A percentile compares a stretch with the other conserved stretches of the same genome.
These are phyloP conservation scores for Saccharomycopsis hybrid DNA, from an alignment of 1,139 yeast species.

Conservation along the genomic window DNA sequence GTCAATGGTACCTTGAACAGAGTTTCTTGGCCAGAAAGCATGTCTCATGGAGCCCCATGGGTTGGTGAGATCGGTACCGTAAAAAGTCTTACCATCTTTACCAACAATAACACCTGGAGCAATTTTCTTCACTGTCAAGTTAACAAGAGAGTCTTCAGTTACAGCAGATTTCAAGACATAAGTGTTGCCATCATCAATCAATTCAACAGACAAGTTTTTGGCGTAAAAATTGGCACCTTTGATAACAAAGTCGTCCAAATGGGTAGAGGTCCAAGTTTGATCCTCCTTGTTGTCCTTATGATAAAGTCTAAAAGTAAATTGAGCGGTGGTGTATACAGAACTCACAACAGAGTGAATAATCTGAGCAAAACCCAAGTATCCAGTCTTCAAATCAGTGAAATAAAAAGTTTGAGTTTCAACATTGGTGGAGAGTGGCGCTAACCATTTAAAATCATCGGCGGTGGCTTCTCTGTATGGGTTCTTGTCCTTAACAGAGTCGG, in stretches of 20 bases:
- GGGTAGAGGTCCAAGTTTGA: conserved; percentile 82
- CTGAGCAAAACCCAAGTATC: conserved; percentile 83
- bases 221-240: conserved; percentile 83
- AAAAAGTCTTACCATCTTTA: conserved; percentile 72
- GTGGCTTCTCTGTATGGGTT: conserved; percentile 53
- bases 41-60: conserved; percentile 99
- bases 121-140: conserved; percentile 51
- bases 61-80: conserved; percentile 71
- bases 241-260: conserved; percentile 69
- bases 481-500: conserved; percentile 48
- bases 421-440: conserved; percentile 69
- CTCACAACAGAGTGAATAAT: conserved; percentile 88
- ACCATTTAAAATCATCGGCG: conserved; percentile 67
- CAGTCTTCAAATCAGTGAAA: conserved; percentile 57
- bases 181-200: conserved; percentile 47
- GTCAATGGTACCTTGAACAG: conserved; percentile 54
- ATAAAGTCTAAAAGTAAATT: conserved; percentile 81
- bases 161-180: conserved; percentile 63
- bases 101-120: conserved; percentile 92
- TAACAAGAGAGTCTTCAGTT: conserved; percentile 65
- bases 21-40: conserved; percentile 89
- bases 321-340: conserved; percentile 88
- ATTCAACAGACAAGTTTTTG: conserved; percentile 54
- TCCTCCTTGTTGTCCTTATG: conserved; percentile 46
- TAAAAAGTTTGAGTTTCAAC: conserved; percentile 95